A percentile compares a stretch with the other conserved stretches of the same genome.
Conservation (phyloP, 371 early-diverging fungal genomes). For the Phascolomyces articulosus region DNA sequence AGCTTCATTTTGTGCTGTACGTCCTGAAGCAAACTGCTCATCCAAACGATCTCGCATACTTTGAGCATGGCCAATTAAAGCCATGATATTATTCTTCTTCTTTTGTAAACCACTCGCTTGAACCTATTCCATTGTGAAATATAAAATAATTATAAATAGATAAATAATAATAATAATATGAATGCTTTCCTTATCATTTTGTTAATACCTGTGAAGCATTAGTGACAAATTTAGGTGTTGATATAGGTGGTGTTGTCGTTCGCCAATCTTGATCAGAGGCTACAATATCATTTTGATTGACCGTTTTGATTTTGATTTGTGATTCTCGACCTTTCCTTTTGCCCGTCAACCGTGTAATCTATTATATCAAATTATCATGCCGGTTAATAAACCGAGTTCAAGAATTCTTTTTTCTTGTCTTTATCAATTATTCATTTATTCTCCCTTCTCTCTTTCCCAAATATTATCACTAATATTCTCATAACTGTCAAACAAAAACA, state of each 20-base stretch:
- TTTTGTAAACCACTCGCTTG: constrained; percentile 59
- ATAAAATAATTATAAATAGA: neutral
- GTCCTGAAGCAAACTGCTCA: constrained; percentile 67
- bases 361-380: constrained; percentile 8
- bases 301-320: constrained; percentile 49
- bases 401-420: neutral
- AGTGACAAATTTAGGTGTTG: constrained; percentile 28
- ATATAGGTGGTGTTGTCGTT: constrained; percentile 23
- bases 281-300: constrained; percentile 56
- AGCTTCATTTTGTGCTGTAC: constrained; percentile 68
- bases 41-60: constrained; percentile 65
- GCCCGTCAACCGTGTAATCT: constrained; percentile 51
- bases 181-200: neutral
- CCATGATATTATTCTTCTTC: constrained; percentile 81
- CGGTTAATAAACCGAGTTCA: constrained; percentile 1
- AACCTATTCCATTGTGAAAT: constrained; percentile 17
- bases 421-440: neutral
- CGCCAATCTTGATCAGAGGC: constrained; percentile 45
- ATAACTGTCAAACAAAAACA: too few relatives aligned
- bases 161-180: neutral
- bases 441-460: neutral
- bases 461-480: neutral
- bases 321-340: constrained; percentile 44
- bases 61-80: constrained; percentile 74
- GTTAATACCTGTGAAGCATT: constrained; percentile 22